Base-by-base conservation (phyloP, 495 filamentous ascomycete genomes). In the Tuber brumale region DNA sequence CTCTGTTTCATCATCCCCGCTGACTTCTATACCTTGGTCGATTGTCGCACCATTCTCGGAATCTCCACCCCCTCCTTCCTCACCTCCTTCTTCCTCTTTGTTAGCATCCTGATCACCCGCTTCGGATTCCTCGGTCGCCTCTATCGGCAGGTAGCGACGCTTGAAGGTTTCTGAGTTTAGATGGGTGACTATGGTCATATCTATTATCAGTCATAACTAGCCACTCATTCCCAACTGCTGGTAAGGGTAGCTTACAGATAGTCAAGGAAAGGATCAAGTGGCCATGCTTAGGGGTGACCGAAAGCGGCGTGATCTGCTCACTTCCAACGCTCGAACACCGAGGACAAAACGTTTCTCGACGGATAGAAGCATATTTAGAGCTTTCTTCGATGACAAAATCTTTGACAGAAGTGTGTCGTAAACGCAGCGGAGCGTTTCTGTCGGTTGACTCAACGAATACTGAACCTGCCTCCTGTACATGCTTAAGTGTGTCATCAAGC, bases 341-440 rank as follows among this genome's bases (percentile, higher is more conserved):
- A 12, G n/a, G 44, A 23, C 74, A 76, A 57, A 76, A 70, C 44
- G 19, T 3, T 39, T 75, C 35, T 31, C 35, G 74, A 39, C 35
- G 9, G 44, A 43, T 27, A 37, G 46, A 73, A 23, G 35, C 39
- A 18, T 69, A 19, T 66, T 35, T 76, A 42, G 57, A 46, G 37
- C 74, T 37, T 44, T 76, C 74, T 16, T 57, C 45, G n/a, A 76
- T 39, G 21, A 76, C 70, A 18, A 76, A 76, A 42, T 76, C 74
- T n/a, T 76, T 76, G 12, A 76, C 74, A 23, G 74, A 76, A 5
- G 74, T 48, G n/a, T 76, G 74, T 66, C 74, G 70, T 35, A 76
- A 42, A 66, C 74, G 43, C 39, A 76, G 51, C 16, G 70, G 31
- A 61, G 44, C n/a, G 16, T 72, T 51, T 35, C 66, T 76, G 46